Evolutionary conservation across 192 early-diverging fungal genomes (phyloP).

Genomic region (Mortierella claussenii): DNA sequence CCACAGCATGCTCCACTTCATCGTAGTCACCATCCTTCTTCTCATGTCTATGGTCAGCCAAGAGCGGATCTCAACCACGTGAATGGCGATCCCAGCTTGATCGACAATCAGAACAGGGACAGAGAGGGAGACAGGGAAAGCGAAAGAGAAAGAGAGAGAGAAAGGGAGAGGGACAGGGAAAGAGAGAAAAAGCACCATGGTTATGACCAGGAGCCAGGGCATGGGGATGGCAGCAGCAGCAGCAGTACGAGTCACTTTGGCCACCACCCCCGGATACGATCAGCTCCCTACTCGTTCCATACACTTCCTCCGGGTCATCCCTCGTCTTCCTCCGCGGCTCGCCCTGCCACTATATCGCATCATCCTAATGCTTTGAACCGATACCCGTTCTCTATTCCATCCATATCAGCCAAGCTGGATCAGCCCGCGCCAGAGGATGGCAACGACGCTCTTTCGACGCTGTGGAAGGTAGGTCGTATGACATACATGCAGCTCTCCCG

Average conservation of each 20-base stretch:
- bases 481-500: no score
- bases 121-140: neutral
- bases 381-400: conserved; percentile 43
- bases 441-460: conserved; percentile 36
- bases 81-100: conserved; percentile 17
- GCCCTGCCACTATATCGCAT: conserved; percentile 17
- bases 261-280: conserved; percentile 23
- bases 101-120: no score
- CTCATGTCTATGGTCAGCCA: neutral
- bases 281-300: conserved; percentile 23
- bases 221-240: neutral
- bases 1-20: neutral
- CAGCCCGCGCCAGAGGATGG: conserved; percentile 29
- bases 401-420: conserved; percentile 39
- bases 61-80: conserved; percentile 13
- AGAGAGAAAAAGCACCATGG: neutral
- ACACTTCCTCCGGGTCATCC: neutral
- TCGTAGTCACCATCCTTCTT: neutral
- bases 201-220: neutral
- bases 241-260: neutral
- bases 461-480: conserved; percentile 58
- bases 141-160: neutral
- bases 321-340: no score
- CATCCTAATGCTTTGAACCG: conserved; percentile 45
- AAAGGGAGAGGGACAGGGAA: neutral